These are phyloP conservation scores for Spizellomyces punctatus DNA, from an alignment of 192 early-diverging fungal species.

Conservation along the genomic window DNA sequence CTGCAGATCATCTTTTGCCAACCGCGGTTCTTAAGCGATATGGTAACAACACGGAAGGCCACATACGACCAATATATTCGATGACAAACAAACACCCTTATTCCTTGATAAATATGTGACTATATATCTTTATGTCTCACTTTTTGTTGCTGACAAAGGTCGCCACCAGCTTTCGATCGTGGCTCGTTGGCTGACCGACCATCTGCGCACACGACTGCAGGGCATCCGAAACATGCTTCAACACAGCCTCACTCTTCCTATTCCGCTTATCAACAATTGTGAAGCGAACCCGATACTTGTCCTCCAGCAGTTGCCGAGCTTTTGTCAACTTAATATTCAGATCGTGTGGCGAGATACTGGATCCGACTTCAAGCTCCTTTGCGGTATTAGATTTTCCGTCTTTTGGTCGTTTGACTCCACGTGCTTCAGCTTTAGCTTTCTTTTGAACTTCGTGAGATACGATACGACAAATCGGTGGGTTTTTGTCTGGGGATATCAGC, in stretches of 20 bases:
- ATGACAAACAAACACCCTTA: no score
- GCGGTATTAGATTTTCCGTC: neutral
- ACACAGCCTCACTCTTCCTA: conserved; percentile 1
- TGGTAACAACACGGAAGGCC: no score
- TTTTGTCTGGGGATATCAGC: neutral
- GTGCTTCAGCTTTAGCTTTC: neutral
- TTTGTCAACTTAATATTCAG: conserved; percentile 24
- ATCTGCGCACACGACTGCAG: no score
- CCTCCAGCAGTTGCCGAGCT: conserved; percentile 13
- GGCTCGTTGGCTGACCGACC: no score
- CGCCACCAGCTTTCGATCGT: no score
- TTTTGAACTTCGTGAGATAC: conserved; percentile 13
- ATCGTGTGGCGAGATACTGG: conserved; percentile 25
- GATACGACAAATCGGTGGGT: conserved; percentile 2
- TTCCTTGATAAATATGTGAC: no score
- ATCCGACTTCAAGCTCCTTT: conserved; percentile 27
- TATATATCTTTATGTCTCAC: no score
- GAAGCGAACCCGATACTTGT: conserved; percentile 8
- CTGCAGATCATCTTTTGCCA: no score
- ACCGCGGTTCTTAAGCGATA: no score
- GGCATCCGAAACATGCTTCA: neutral
- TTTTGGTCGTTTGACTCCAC: neutral
- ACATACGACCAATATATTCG: no score
- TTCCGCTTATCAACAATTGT: conserved; percentile 16
- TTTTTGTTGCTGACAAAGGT: no score